Percentiles rank a stretch among this genome's conserved stretches.
phyloP scores from a whole-genome alignment of 2,329 filamentous ascomycete genomes.

The Fusarium anguioides region DNA sequence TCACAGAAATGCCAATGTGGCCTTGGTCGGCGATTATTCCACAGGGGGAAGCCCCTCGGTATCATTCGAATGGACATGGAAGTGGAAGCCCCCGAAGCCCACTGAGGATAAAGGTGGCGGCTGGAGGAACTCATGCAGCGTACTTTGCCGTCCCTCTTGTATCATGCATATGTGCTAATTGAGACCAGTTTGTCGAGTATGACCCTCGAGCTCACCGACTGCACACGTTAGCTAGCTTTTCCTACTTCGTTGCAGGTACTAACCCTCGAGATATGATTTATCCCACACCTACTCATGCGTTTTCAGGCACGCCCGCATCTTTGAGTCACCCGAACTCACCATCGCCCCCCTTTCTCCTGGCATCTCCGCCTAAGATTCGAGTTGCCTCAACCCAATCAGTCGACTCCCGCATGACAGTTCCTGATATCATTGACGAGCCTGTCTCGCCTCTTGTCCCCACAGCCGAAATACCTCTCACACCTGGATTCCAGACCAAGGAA shows the following conservation, averaged over 20 bases:
- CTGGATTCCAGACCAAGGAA: constrained; percentile 52
- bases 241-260: constrained; percentile 90
- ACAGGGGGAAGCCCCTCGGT: constrained; percentile 87
- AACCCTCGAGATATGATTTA: constrained; percentile 1
- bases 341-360: constrained; percentile 78
- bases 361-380: constrained; percentile 79
- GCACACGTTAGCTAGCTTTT: constrained; percentile 89
- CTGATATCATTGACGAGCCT: constrained; percentile 70
- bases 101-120: constrained; percentile 87
- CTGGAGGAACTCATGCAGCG: constrained; percentile 95
- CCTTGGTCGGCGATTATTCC: constrained; percentile 90
- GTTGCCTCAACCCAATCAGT: constrained; percentile 89
- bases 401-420: constrained; percentile 81
- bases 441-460: constrained; percentile 61
- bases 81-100: constrained; percentile 89
- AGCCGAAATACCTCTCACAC: constrained; percentile 51
- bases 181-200: constrained; percentile 87
- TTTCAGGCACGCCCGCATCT: constrained; percentile 56
- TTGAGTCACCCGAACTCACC: constrained; percentile 72
- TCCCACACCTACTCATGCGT: constrained; percentile 27
- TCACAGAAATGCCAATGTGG: constrained; percentile 96
- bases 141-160: constrained; percentile 54
- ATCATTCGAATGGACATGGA: constrained; percentile 96
- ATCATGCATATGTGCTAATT: constrained; percentile 40
- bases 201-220: constrained; percentile 91